Evolutionary conservation across 352 stramenopile genomes (phyloP), one percentile per base, ranked within the genome.

Genomic region (Globisporangium cylindrosporum): DNA sequence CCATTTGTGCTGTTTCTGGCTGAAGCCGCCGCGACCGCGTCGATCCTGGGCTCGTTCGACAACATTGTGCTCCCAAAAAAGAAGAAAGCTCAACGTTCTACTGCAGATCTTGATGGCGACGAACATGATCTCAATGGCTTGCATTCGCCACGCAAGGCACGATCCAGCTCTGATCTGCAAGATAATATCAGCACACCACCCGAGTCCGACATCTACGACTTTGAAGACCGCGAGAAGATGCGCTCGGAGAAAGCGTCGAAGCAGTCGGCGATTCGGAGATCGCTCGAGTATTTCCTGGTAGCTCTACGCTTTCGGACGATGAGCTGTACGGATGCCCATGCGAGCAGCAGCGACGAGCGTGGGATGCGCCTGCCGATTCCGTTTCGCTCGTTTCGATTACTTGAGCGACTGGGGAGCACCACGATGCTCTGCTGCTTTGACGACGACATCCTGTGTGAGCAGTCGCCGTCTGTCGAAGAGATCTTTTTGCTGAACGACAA

Each of bases 361-460:
- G 56, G 18, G 1, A 66, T 70, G 0, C 75, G 76, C 25, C 64
- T 93, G 20, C 73, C 81, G 15, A 76, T 94, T 9, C 86, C 86
- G 10, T 91, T 94, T 24, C 81, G 82, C 0, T 90, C 82, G 6
- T 94, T 95, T 38, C 84, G 88, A 3, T 67, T 96, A 10, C 73
- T 96, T 0, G 88, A 96, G 48, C 82, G 88, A 0, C 75, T 96
- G 18, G 88, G 88, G 0, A 94, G 85, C 71, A 89, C 87, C 27
- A 96, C 86, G 18, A 94, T 96, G 88, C 73, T 96, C 1, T 96
- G 88, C 72, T 94, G 88, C 65, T 94, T 94, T 58, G 88, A 96
- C 59, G 88, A 94, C 22, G 88, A 96, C 66, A 88, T 96, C 41
- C 64, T 96, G 43, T 96, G 88, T 54, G 86, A 96, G 58, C 81